Conservation (phyloP, 345 rosid genomes). For the Gossypium ekmanianum region DNA sequence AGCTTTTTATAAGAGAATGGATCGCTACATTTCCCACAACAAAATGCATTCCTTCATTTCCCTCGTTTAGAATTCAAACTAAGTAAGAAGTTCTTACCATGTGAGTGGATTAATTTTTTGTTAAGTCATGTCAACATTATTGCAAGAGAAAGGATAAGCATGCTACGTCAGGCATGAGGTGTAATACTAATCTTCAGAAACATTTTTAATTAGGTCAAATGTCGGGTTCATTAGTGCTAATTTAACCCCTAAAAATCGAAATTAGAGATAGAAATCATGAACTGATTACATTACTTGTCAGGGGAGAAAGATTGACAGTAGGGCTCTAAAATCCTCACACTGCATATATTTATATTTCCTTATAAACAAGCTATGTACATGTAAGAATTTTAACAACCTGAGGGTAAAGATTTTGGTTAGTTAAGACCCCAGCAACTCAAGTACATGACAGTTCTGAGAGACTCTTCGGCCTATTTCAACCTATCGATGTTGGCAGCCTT, state of each 20-base stretch:
- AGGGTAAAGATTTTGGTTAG: background rate
- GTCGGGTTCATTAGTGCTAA: background rate
- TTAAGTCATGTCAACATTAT: too few relatives aligned
- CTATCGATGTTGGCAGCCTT: constrained; percentile 38
- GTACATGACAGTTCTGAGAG: constrained; percentile 69
- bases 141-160: background rate
- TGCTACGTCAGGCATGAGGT: background rate
- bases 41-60: too few relatives aligned
- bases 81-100: too few relatives aligned
- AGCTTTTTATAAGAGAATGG: too few relatives aligned
- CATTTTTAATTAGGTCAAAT: background rate
- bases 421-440: constrained; percentile 84
- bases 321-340: background rate
- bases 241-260: background rate
- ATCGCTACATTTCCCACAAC: too few relatives aligned
- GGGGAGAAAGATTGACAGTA: background rate
- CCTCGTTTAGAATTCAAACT: too few relatives aligned
- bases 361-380: background rate
- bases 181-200: background rate
- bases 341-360: background rate
- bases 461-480: constrained; percentile 54
- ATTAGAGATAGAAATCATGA: background rate
- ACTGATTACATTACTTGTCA: background rate
- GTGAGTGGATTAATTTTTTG: too few relatives aligned
- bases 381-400: background rate